These are phyloP conservation scores for Populus euphratica DNA, from an alignment of 345 rosid genomes.

Conservation along the genomic window DNA sequence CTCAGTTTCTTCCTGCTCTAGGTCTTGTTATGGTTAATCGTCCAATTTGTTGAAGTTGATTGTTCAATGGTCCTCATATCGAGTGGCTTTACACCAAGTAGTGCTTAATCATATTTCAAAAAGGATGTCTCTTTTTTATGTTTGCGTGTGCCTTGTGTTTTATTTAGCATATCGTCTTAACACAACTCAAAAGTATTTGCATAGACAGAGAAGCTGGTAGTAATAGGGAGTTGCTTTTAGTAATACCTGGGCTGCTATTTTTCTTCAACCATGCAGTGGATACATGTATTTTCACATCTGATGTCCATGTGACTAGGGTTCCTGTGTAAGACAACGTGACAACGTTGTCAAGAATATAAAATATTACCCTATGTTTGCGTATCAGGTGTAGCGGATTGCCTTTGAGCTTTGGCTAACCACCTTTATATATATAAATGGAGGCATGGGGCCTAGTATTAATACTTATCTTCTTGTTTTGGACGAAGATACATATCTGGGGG, in stretches of 20 bases:
- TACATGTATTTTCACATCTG: neutral
- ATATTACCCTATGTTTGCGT: neutral
- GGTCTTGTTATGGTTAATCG: too few species aligned
- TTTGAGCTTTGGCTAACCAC: too few species aligned
- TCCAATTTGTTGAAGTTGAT: neutral
- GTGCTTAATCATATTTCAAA: neutral
- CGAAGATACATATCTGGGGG: neutral
- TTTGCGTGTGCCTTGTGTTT: neutral
- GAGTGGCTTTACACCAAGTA: neutral
- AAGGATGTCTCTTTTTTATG: neutral
- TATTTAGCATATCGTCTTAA: neutral
- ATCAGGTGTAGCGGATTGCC: neutral
- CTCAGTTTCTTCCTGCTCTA: constrained; percentile 14
- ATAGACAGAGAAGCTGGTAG: neutral
- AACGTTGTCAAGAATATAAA: neutral
- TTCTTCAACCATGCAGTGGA: neutral
- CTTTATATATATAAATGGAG: neutral
- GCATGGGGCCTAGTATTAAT: neutral
- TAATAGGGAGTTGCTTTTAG: neutral
- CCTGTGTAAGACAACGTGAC: too few species aligned
- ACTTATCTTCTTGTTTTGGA: neutral
- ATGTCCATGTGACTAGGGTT: too few species aligned
- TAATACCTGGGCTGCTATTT: neutral
- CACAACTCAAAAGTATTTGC: neutral
- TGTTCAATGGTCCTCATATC: neutral